phyloP scores from a whole-genome alignment of 2,329 filamentous ascomycete species.

The Claviceps humidiphila region DNA sequence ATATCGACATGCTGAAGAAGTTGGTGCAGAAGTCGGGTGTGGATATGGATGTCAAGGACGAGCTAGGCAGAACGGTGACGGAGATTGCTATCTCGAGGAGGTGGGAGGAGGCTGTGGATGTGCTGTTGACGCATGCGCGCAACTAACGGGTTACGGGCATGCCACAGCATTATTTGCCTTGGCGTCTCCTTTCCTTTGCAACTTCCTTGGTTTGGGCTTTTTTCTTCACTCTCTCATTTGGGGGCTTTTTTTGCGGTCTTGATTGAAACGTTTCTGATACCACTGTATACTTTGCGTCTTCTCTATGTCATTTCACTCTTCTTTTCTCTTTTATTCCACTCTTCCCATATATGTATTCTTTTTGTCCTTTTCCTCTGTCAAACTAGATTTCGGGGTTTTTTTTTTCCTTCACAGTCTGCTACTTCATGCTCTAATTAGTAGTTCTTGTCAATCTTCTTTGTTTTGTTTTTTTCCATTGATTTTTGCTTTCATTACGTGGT shows the following conservation, averaged over 20 bases:
- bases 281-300: background rate
- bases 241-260: too few species aligned
- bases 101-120: slow-evolving; percentile 42
- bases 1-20: slow-evolving; percentile 38
- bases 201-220: too few species aligned
- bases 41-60: slow-evolving; percentile 39
- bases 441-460: too few species aligned
- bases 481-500: too few species aligned
- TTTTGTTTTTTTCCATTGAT: too few species aligned
- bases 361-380: background rate
- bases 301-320: background rate
- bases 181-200: too few species aligned
- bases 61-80: slow-evolving; percentile 38
- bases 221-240: too few species aligned
- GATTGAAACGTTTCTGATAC: too few species aligned
- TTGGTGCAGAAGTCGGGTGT: slow-evolving; percentile 35
- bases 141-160: background rate
- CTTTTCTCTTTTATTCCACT: background rate
- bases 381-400: too few species aligned
- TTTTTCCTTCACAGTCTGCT: too few species aligned
- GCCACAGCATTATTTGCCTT: too few species aligned
- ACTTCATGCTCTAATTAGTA: too few species aligned
- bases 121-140: slow-evolving; percentile 28
- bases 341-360: background rate
- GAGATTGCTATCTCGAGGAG: slow-evolving; percentile 45